These are phyloP conservation scores for Triticum timopheevii DNA, from an alignment of 176 grass and related monocot genomes.

Conservation along the genomic window DNA sequence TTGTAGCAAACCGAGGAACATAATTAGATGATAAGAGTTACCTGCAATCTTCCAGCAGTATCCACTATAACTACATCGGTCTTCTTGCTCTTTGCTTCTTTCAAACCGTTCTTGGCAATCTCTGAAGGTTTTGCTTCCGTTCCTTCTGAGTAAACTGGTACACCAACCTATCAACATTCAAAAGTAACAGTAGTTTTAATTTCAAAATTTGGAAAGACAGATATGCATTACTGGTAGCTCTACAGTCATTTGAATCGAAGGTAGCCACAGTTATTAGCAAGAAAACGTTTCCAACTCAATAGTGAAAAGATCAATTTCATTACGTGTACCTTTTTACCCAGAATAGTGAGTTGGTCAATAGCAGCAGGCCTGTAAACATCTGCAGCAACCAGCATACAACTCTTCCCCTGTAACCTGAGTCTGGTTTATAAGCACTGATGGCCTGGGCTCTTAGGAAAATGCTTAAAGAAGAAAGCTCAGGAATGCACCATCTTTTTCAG, in stretches of 20 bases:
- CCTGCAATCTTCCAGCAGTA: conserved; percentile 95
- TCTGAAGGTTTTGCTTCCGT: conserved; percentile 69
- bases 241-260: neutral
- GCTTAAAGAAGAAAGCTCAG: conserved; percentile 20
- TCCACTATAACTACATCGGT: conserved; percentile 87
- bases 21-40: conserved; percentile 27
- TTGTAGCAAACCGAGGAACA: neutral
- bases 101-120: conserved; percentile 79
- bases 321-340: conserved; percentile 72
- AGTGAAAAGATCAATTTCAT: neutral
- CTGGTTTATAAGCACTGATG: conserved; percentile 43
- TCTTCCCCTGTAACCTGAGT: conserved; percentile 83
- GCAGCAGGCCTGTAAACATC: conserved; percentile 99
- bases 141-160: conserved; percentile 90
- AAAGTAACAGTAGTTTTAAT: neutral
- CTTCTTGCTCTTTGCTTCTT: conserved; percentile 80
- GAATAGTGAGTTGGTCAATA: conserved; percentile 89
- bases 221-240: neutral
- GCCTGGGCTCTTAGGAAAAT: conserved; percentile 16
- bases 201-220: neutral
- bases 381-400: conserved; percentile 92
- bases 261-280: neutral
- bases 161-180: conserved; percentile 63
- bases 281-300: conserved; percentile 15
- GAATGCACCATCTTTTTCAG: conserved; percentile 83